phyloP scores from a whole-genome alignment of 2,329 filamentous ascomycete genomes.

The Ophiosphaerella herpotricha region DNA sequence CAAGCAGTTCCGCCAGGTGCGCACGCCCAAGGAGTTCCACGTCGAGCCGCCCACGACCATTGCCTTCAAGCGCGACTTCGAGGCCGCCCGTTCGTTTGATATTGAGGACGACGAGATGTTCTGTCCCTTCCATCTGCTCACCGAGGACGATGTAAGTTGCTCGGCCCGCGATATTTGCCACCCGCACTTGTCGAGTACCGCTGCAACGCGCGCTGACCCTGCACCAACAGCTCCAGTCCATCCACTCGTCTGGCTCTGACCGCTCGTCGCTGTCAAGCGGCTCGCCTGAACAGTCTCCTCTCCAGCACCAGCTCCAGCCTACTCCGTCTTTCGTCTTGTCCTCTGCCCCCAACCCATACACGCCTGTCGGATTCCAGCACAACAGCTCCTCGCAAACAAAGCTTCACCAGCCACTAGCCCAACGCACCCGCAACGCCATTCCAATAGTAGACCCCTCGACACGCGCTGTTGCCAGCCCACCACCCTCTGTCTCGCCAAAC shows the following conservation, averaged over 20 bases:
- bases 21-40: slow-evolving; percentile 79
- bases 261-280: slow-evolving; percentile 93
- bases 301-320: slow-evolving; percentile 77
- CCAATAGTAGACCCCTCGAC: slow-evolving; percentile 97
- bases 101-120: slow-evolving; percentile 96
- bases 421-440: slow-evolving; percentile 90
- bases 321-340: slow-evolving; percentile 77
- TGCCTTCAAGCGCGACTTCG: slow-evolving; percentile 84
- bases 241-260: slow-evolving; percentile 87
- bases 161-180: slow-evolving; percentile 27
- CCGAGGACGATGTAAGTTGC: slow-evolving; percentile 81
- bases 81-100: slow-evolving; percentile 91
- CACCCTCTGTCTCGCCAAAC: slow-evolving; percentile 70
- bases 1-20: slow-evolving; percentile 83
- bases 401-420: slow-evolving; percentile 87
- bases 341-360: slow-evolving; percentile 58
- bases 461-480: slow-evolving; percentile 87
- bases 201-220: slow-evolving; percentile 38
- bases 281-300: slow-evolving; percentile 87
- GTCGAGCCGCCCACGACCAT: slow-evolving; percentile 76
- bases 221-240: slow-evolving; percentile 75
- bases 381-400: slow-evolving; percentile 67
- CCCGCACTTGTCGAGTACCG: slow-evolving; percentile 29
- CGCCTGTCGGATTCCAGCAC: slow-evolving; percentile 65
- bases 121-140: slow-evolving; percentile 83